A percentile compares a stretch with the other conserved stretches of the same genome.
Conservation (phyloP, 306 rosid genomes). For the Phaseolus lunatus region DNA sequence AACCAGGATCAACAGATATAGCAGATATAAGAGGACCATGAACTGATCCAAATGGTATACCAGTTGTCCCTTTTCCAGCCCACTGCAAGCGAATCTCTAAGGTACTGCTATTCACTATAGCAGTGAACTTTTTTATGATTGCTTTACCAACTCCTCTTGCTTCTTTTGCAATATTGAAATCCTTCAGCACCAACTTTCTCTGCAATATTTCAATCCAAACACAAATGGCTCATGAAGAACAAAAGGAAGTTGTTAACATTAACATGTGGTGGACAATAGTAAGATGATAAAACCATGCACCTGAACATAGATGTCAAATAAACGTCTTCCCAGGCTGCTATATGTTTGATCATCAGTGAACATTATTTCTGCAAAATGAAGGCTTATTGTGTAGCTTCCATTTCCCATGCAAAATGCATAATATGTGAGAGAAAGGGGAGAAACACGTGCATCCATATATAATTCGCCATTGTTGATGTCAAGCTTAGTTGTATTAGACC, state of each 20-base stretch:
- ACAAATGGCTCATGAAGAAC: conserved; percentile 7
- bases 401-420: conserved; percentile 63
- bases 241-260: background rate
- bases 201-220: conserved; percentile 49
- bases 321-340: conserved; percentile 59
- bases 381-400: conserved; percentile 59
- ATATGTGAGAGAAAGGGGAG: conserved; percentile 70
- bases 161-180: conserved; percentile 63
- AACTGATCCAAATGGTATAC: conserved; percentile 57
- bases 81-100: conserved; percentile 68
- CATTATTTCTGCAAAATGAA: conserved; percentile 67
- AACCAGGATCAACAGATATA: conserved; percentile 61
- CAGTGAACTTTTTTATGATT: conserved; percentile 31
- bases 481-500: conserved; percentile 53
- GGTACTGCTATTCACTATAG: conserved; percentile 40
- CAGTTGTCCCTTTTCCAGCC: conserved; percentile 80
- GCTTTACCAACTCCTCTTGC: conserved; percentile 54
- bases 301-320: conserved; percentile 68
- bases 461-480: conserved; percentile 51
- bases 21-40: conserved; percentile 86
- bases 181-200: conserved; percentile 51
- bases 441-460: conserved; percentile 71
- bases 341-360: conserved; percentile 41
- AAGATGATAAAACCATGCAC: conserved; percentile 43
- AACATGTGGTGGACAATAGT: conserved; percentile 1